Percentiles rank a stretch among this genome's conserved stretches.
Conservation (phyloP, 164 flowering plant species). For the Berberis vulgaris region DNA sequence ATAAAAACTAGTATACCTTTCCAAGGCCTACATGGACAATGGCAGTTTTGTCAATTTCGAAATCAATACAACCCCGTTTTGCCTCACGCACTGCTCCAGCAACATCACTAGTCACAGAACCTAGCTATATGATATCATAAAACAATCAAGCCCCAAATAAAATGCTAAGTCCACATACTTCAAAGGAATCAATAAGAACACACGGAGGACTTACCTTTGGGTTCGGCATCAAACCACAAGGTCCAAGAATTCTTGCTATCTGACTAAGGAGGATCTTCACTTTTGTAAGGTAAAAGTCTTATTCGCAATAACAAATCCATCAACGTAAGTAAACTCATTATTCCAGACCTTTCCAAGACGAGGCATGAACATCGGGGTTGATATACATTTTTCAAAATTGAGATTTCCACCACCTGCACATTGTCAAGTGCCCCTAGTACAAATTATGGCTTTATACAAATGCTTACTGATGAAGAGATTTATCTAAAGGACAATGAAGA, state of each 20-base stretch:
- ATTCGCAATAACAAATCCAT: neutral
- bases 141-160: too few relatives aligned
- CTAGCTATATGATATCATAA: constrained; percentile 56
- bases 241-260: constrained; percentile 66
- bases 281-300: neutral
- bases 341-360: constrained; percentile 65
- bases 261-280: constrained; percentile 22
- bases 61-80: constrained; percentile 55
- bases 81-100: constrained; percentile 62
- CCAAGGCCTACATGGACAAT: constrained; percentile 92
- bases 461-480: too few relatives aligned
- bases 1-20: constrained; percentile 48
- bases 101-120: constrained; percentile 73
- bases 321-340: constrained; percentile 1
- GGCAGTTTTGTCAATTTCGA: constrained; percentile 78
- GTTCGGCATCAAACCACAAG: constrained; percentile 74
- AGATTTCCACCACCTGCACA: too few relatives aligned
- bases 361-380: too few relatives aligned
- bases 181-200: neutral
- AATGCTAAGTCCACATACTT: constrained; percentile 1
- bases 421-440: too few relatives aligned
- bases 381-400: too few relatives aligned
- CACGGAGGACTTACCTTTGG: constrained; percentile 43
- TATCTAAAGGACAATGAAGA: too few relatives aligned
- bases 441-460: too few relatives aligned